phyloP scores from a whole-genome alignment of 2,329 filamentous ascomycete genomes.

The Coleophoma crateriformis region DNA sequence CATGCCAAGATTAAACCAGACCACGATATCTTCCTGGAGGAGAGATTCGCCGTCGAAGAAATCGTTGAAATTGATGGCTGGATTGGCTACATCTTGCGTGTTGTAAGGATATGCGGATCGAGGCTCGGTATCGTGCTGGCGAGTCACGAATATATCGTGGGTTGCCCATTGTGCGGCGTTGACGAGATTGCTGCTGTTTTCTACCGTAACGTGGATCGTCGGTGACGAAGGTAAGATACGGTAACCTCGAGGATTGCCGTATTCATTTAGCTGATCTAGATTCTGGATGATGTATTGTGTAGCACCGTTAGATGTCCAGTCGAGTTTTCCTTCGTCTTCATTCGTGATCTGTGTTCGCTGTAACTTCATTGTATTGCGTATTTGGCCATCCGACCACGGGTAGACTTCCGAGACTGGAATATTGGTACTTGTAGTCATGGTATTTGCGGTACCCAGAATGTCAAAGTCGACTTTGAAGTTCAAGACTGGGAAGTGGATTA shows the following conservation, averaged over 20 bases:
- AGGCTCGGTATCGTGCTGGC: slow-evolving; percentile 47
- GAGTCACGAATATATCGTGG: slow-evolving; percentile 44
- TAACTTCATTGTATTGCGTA: slow-evolving; percentile 47
- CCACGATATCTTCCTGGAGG: slow-evolving; percentile 36
- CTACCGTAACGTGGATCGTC: slow-evolving; percentile 39
- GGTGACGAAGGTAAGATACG: slow-evolving; percentile 34
- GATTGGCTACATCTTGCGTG: slow-evolving; percentile 37
- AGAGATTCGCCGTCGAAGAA: slow-evolving; percentile 41
- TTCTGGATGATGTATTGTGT: slow-evolving; percentile 47
- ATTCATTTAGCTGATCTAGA: slow-evolving; percentile 38
- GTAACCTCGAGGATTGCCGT: slow-evolving; percentile 47
- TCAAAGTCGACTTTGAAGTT: slow-evolving; percentile 51
- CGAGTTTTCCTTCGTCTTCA: slow-evolving; percentile 31
- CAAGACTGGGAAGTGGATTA: slow-evolving; percentile 24
- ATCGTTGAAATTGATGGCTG: slow-evolving; percentile 42
- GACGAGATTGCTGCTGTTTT: slow-evolving; percentile 39
- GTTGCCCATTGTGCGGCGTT: slow-evolving; percentile 43
- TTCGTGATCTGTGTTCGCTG: slow-evolving; percentile 31
- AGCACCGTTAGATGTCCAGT: slow-evolving; percentile 41
- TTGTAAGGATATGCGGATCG: slow-evolving; percentile 39
- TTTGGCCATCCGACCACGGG: slow-evolving; percentile 37
- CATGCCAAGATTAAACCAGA: slow-evolving; percentile 52
- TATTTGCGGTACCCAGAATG: slow-evolving; percentile 41
- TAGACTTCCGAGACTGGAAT: slow-evolving; percentile 26
- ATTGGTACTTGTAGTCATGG: slow-evolving; percentile 7